Evolutionary conservation across 805 yeast species (phyloP), one percentile per base, ranked within the genome.

Genomic region (Lachancea sp.): DNA sequence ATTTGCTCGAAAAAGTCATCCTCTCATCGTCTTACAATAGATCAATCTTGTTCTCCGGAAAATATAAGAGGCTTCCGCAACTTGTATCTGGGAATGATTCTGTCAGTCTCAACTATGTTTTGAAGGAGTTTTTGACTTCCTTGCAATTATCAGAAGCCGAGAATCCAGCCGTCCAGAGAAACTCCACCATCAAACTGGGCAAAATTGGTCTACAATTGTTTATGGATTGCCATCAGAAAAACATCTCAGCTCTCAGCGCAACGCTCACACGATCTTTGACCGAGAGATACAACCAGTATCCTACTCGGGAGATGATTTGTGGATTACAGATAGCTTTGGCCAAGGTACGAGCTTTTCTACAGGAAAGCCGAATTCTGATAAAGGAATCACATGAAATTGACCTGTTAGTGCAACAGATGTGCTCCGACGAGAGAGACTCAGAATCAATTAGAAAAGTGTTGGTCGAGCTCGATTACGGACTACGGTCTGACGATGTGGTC

Each of bases 401-500:
- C 37, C 37, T 38, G n/a, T 43, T 56, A 4, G 51, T 56, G 1
- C 40, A 42, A 16, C 45, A 45, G 13, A 25, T 52, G 3, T 13
- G 50, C 4, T 19, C 34, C 25, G 25, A 48, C 20, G 19, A 23
- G 21, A 34, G 33, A n/a, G 52, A 59, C 44, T 40, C 46, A 5
- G 45, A 45, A 2, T 42, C 47, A 0, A 38, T 56, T 3, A 50
- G 43, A 34, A 39, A 45, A 8, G 55, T 54, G 8, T 33, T 60
- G 34, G 32, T 40, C 15, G 38, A 45, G n/a, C 37, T 58, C 17
- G 50, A 57, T 8, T 59, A 59, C 40, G 43, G 49, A n/a, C 49
- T 59, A 13, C 40, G 22, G 21, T 51, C 62, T 2, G 54, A 58
- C 34, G 61, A 58, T 26, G 48, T 48, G n/a, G 60, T 59, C 1